Conservation (phyloP, 2,329 filamentous ascomycete species). For the Colletotrichum liaoningense region DNA sequence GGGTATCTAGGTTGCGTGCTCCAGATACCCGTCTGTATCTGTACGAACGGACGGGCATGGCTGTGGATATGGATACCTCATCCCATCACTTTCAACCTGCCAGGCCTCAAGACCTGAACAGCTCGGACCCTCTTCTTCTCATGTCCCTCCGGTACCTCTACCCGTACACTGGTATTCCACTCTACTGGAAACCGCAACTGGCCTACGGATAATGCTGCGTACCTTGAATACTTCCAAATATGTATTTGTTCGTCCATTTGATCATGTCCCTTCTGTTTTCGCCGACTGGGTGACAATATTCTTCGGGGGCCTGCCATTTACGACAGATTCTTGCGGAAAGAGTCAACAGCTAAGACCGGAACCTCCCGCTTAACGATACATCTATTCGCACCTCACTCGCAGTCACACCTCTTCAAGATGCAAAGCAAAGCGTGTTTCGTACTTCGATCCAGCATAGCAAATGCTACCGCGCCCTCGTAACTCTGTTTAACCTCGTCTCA, state of each 20-base stretch:
- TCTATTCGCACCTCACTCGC: background rate
- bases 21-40: background rate
- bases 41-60: background rate
- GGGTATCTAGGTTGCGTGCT: background rate
- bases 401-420: background rate
- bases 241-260: background rate
- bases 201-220: background rate
- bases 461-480: background rate
- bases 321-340: background rate
- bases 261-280: background rate
- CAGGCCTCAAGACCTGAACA: background rate
- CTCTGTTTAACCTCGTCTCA: background rate
- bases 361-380: background rate
- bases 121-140: background rate
- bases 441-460: background rate
- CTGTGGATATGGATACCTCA: background rate
- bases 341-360: too few relatives aligned
- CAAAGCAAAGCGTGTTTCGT: conserved; percentile 6
- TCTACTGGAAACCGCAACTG: conserved; percentile 6
- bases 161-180: background rate
- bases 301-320: background rate
- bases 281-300: background rate
- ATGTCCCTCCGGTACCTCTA: background rate
- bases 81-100: background rate
- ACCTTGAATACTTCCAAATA: too few relatives aligned